Base-by-base conservation (phyloP, 2,329 filamentous ascomycete species). In the Diaporthe nobilis region DNA sequence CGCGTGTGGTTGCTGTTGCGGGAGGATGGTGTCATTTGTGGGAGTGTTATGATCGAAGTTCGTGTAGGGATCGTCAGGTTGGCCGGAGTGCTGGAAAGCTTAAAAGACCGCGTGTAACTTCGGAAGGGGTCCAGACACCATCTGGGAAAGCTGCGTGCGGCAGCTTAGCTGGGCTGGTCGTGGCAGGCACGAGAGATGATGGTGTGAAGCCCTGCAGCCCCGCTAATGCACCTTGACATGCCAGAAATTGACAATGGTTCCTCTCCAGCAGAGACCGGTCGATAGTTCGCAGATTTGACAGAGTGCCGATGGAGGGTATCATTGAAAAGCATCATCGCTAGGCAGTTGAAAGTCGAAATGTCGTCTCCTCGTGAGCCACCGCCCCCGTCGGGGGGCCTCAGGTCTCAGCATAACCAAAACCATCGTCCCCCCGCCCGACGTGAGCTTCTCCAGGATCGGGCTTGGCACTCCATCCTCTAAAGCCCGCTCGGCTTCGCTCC, bases 211-310 rank as follows among this genome's bases (percentile, higher is more conserved):
- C 58, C 55, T 71, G 75, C 60, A 72, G 72, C 39, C 39, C 65
- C 57, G 60, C 75, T 76, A 76, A 74, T 76, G 75, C 75, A 75
- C 57, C 55, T 57, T 20, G 49, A 70, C n/a, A 70, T 70, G 65
- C 65, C 65, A 63, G 31, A 58, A 61, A 25, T 25, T 75, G 67
- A 65, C 67, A 74, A 42, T 60, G 42, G 72, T 71, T 76, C 47
- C 63, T 63, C 58, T 31, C 60, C 55, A 53, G 39, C 15, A 37
- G 49, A 61, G 51, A 68, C 72, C 65, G 75, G 34, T 34, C 39
- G 17, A 58, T 75, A 55, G 72, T 72, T 76, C 42, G 58, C 58
- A 73, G 71, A 65, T 72, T 53, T 34, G 58, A 55, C 44, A 44
- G 34, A 55, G 61, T 61, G 71, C 58, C n/a, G 71, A 57, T 55